These are phyloP conservation scores for Saccharomycopsis sp. DNA, from an alignment of 805 yeast species.

Conservation along the genomic window DNA sequence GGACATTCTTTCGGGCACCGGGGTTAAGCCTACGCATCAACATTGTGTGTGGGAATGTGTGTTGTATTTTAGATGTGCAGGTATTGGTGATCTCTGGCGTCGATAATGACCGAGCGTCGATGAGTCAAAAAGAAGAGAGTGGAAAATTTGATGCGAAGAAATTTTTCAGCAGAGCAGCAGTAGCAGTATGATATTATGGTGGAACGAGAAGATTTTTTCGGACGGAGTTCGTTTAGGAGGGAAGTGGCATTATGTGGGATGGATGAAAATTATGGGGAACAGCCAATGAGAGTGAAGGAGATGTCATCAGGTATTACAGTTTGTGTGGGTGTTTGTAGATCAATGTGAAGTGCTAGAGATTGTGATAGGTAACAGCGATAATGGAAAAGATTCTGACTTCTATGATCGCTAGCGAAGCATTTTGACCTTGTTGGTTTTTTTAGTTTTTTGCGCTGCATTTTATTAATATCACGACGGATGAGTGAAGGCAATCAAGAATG, in stretches of 20 bases:
- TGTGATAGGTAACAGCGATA: too few relatives aligned
- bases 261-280: not conserved
- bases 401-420: too few relatives aligned
- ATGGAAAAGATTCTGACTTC: too few relatives aligned
- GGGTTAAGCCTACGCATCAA: not conserved
- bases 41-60: not conserved
- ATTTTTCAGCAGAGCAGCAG: not conserved
- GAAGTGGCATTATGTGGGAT: not conserved
- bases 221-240: not conserved
- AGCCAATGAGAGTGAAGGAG: not conserved
- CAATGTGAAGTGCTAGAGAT: too few relatives aligned
- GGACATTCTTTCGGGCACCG: not conserved
- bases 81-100: not conserved
- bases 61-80: too few relatives aligned
- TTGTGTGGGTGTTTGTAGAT: too few relatives aligned
- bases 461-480: too few relatives aligned
- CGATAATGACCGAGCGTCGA: not conserved
- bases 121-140: not conserved
- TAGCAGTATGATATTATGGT: not conserved
- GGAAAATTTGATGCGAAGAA: not conserved
- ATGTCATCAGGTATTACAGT: too few relatives aligned
- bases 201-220: not conserved
- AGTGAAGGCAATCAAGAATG: too few relatives aligned
- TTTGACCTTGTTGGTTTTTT: too few relatives aligned
- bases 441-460: too few relatives aligned